Evolutionary conservation across 805 yeast genomes (phyloP).

Genomic region (Lipomyces kockii): DNA sequence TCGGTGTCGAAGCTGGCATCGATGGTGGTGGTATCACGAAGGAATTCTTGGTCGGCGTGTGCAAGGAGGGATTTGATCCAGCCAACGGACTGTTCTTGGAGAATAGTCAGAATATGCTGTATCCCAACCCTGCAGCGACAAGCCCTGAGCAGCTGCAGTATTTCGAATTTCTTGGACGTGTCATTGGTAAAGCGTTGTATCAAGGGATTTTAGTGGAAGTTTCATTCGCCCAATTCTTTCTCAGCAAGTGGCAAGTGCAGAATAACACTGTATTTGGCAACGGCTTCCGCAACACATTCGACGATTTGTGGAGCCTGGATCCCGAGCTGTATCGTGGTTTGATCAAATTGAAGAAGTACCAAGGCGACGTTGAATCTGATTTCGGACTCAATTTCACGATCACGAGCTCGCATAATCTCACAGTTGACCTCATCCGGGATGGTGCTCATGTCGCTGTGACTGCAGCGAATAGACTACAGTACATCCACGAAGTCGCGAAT

Average conservation of each 20-base stretch:
- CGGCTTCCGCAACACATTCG: conserved; percentile 59
- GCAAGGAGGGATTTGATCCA: conserved; percentile 66
- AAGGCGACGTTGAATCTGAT: conserved; percentile 56
- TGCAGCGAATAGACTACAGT: conserved; percentile 65
- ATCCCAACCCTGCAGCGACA: conserved; percentile 64
- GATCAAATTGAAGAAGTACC: conserved; percentile 62
- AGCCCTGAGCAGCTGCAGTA: conserved; percentile 44
- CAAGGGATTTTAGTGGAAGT: conserved; percentile 81
- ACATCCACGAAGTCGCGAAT: conserved; percentile 75
- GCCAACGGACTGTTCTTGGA: conserved; percentile 49
- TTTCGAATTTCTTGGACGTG: conserved; percentile 72
- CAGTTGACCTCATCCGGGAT: conserved; percentile 62
- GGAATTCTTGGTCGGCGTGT: conserved; percentile 78
- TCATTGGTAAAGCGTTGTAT: conserved; percentile 87
- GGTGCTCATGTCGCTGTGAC: conserved; percentile 67
- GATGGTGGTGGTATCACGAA: conserved; percentile 98
- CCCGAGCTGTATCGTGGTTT: conserved; percentile 65
- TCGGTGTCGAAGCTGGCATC: conserved; percentile 86
- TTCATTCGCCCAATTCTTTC: conserved; percentile 82
- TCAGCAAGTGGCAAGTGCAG: conserved; percentile 61
- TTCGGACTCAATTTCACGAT: conserved; percentile 72
- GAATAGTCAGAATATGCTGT: conserved; percentile 62
- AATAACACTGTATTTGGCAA: conserved; percentile 29
- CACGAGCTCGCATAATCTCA: conserved; percentile 38
- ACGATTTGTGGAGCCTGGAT: conserved; percentile 78